A percentile compares a stretch with the other conserved stretches of the same genome.
Evolutionary conservation across 345 rosid genomes (phyloP).

Genomic region (Corymbia maculata): DNA sequence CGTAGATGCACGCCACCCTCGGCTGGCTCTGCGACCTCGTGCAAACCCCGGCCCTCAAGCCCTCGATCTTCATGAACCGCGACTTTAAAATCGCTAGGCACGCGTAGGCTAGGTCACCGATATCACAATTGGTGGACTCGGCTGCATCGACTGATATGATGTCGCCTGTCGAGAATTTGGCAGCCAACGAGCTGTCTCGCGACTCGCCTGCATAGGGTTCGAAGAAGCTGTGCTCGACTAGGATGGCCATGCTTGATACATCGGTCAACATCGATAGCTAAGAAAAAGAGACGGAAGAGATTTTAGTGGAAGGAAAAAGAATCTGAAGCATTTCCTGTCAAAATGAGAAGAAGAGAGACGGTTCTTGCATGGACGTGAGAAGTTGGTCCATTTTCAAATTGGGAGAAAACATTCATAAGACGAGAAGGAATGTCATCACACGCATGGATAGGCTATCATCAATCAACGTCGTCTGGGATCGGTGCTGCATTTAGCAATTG

Average conservation of each 20-base stretch:
- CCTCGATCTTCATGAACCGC: constrained; percentile 31
- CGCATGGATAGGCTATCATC: background rate
- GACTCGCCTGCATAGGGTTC: constrained; percentile 51
- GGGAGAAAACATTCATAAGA: background rate
- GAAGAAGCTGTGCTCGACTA: constrained; percentile 29
- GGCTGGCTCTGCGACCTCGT: constrained; percentile 16
- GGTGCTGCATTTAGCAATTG: background rate
- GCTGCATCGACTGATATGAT: constrained; percentile 16
- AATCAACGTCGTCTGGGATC: background rate
- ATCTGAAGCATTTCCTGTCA: background rate
- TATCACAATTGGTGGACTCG: background rate
- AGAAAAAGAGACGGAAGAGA: background rate
- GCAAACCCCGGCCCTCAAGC: constrained; percentile 42
- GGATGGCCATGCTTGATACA: constrained; percentile 29
- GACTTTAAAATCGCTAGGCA: constrained; percentile 38
- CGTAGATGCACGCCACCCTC: constrained; percentile 18
- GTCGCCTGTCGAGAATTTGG: constrained; percentile 39
- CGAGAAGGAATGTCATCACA: background rate
- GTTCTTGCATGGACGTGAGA: background rate
- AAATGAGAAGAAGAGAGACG: background rate
- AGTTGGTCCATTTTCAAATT: background rate
- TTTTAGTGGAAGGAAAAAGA: background rate
- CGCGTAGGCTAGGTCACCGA: constrained; percentile 21
- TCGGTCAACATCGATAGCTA: constrained; percentile 30
- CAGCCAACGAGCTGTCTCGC: constrained; percentile 22